These are phyloP conservation scores for Anethum foeniculum DNA, from an alignment of 140 eudicot species.

Conservation along the genomic window DNA sequence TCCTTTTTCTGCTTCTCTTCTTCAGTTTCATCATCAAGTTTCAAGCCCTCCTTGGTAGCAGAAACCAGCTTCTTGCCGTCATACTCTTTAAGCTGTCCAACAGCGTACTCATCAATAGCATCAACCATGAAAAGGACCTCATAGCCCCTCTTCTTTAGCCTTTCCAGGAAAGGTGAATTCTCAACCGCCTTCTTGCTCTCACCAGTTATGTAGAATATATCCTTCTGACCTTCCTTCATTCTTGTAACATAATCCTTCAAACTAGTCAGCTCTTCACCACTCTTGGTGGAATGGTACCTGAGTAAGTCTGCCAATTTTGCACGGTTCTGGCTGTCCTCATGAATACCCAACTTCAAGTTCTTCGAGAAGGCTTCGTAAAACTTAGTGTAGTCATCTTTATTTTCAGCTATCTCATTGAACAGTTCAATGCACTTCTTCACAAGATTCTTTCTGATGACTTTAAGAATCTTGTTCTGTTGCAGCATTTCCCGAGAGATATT, in stretches of 20 bases:
- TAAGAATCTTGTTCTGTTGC: constrained; percentile 34
- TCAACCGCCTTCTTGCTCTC: constrained; percentile 40
- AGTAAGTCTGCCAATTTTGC: constrained; percentile 31
- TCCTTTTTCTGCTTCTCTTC: constrained; percentile 30
- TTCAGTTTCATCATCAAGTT: constrained; percentile 25
- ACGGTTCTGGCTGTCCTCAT: constrained; percentile 38
- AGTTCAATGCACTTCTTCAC: constrained; percentile 39
- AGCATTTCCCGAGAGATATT: constrained; percentile 32
- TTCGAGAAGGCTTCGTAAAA: constrained; percentile 31
- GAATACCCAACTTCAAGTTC: constrained; percentile 34
- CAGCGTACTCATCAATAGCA: constrained; percentile 38
- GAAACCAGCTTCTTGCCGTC: constrained; percentile 38
- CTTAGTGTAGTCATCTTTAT: constrained; percentile 29
- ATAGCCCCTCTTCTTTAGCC: constrained; percentile 34
- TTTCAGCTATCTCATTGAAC: constrained; percentile 37
- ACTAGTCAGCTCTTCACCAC: constrained; percentile 32
- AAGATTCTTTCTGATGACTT: constrained; percentile 32
- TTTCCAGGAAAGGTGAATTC: constrained; percentile 33
- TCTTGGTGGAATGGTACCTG: constrained; percentile 30
- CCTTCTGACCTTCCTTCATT: constrained; percentile 40
- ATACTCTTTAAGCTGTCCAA: constrained; percentile 33
- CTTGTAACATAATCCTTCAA: constrained; percentile 35
- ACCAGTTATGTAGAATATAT: constrained; percentile 31
- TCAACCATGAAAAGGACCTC: constrained; percentile 40
- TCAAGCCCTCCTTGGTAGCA: constrained; percentile 32